A percentile compares a stretch with the other conserved stretches of the same genome.
phyloP scores from a whole-genome alignment of 2,329 filamentous ascomycete species.

The Dryadomyces quercivorus region DNA sequence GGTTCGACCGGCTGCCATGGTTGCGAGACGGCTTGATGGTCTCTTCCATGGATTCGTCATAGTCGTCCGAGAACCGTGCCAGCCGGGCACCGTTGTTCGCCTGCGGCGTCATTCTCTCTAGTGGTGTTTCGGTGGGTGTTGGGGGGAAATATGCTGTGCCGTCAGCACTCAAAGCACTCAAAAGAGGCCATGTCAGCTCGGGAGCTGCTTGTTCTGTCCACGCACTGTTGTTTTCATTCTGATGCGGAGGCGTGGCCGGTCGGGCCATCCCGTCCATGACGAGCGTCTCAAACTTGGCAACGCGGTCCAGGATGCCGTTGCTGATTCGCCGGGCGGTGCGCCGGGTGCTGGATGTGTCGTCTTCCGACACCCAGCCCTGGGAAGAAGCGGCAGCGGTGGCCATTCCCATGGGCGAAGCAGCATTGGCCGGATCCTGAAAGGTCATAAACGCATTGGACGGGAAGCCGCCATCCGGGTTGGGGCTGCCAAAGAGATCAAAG shows the following conservation, averaged over 20 bases:
- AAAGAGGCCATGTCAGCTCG: not conserved
- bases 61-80: conserved; percentile 44
- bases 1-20: conserved; percentile 24
- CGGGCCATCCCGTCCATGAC: conserved; percentile 31
- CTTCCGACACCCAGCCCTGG: conserved; percentile 39
- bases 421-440: conserved; percentile 26
- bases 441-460: conserved; percentile 31
- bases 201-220: conserved; percentile 2
- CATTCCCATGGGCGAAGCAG: not conserved
- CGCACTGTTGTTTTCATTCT: conserved; percentile 45
- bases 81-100: conserved; percentile 17
- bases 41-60: conserved; percentile 55
- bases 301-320: conserved; percentile 48
- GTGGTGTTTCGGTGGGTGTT: conserved; percentile 55
- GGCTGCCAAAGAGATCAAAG: conserved; percentile 34
- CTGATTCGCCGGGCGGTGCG: conserved; percentile 40
- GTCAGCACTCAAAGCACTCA: not conserved
- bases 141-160: conserved; percentile 48
- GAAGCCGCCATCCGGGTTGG: conserved; percentile 30
- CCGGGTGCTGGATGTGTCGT: conserved; percentile 29
- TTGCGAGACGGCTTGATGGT: conserved; percentile 43
- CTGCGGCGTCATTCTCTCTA: conserved; percentile 31
- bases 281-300: conserved; percentile 46
- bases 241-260: conserved; percentile 50
- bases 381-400: conserved; percentile 27